Evolutionary conservation across 331 rosid genomes (phyloP).

Genomic region (Malus hybrid): DNA sequence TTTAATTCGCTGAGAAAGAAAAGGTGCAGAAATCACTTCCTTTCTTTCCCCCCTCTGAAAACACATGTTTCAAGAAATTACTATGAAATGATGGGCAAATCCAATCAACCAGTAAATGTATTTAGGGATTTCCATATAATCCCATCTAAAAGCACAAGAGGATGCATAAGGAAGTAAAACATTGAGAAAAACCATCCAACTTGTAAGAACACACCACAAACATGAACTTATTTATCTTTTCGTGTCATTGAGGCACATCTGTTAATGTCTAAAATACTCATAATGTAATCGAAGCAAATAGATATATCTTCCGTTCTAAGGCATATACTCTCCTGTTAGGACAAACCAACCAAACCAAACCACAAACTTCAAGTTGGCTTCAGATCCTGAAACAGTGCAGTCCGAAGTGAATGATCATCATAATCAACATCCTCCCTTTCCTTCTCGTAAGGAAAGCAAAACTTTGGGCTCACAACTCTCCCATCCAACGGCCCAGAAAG

Average conservation of each 20-base stretch:
- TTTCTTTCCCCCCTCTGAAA: background rate
- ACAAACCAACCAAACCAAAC: too few species aligned
- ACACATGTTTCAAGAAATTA: background rate
- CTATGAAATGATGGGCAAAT: background rate
- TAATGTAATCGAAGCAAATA: too few species aligned
- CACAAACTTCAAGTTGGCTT: constrained; percentile 58
- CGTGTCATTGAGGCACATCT: too few species aligned
- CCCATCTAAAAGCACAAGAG: background rate
- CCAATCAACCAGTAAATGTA: background rate
- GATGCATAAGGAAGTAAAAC: background rate
- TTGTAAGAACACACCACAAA: background rate
- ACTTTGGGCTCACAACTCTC: constrained; percentile 38
- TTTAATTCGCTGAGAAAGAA: background rate
- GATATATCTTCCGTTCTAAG: too few species aligned
- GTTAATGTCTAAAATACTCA: too few species aligned
- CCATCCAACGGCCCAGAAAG: constrained; percentile 32
- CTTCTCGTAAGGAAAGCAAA: constrained; percentile 35
- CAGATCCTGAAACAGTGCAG: constrained; percentile 72
- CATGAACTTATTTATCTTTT: background rate
- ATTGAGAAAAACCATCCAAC: background rate
- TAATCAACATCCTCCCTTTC: constrained; percentile 27
- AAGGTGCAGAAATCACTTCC: background rate
- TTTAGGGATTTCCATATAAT: background rate
- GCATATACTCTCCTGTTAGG: background rate
- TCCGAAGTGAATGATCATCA: constrained; percentile 70